Base-by-base conservation (phyloP, 495 filamentous ascomycete genomes). In the Penicillium antarcticum region DNA sequence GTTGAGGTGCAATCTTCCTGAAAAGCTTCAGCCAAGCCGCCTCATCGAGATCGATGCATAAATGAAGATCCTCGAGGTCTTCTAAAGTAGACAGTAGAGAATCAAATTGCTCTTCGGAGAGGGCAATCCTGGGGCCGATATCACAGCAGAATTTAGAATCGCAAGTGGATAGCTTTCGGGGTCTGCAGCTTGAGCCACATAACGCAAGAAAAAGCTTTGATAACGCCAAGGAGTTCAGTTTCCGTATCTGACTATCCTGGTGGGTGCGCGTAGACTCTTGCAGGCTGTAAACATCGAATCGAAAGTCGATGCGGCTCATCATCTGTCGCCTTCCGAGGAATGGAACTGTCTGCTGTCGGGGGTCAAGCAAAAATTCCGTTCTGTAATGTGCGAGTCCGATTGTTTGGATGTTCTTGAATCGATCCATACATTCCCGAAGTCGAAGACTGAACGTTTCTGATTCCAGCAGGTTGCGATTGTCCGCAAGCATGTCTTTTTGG, bases 341-440 rank as follows among this genome's bases (percentile, higher is more conserved):
- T 49, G 31, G 52, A 54, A 49, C 44, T 44, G 21, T 49, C 31
- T 48, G 16, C 45, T 54, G 45, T 7, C 45, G 39, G 13, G 45
- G 45, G 14, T 54, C 45, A 32, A 54, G 52, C 31, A 54, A 49
- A 44, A 54, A 54, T 48, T 42, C 38, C 18, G 52, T 54, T 48
- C 16, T 38, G 26, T 54, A 54, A 49, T 48, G 32, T 43, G 44
- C 45, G 38, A 49, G 45, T 43, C 52, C 52, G 8, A 49, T 38
- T 42, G 13, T 37, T 42, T 54, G 21, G 17, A 49, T n/a, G 33
- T 49, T 49, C 12, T 44, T 12, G 7, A 54, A 49, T 42, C 45
- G 44, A 48, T 48, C 45, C 24, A 54, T 13, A 18, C 45, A 54
- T 43, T 43, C 40, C 29, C 39, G 45, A 43, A 54, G 52, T 38